Evolutionary conservation across 1,284 basidiomycete genomes (phyloP).

Genomic region (Apiotrichum sp.): DNA sequence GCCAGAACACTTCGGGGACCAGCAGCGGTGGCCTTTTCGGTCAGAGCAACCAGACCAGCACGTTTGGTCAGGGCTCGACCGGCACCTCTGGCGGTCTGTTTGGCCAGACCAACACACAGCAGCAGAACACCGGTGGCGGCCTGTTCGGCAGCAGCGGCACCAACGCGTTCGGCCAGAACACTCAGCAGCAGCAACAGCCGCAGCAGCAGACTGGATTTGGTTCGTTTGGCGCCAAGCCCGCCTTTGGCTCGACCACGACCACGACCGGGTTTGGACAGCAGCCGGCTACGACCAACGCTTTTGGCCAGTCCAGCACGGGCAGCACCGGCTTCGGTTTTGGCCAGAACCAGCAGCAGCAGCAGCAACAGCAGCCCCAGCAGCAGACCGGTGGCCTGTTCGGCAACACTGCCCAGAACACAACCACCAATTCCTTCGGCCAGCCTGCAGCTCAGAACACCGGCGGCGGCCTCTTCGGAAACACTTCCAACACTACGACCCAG

Average conservation of each 20-base stretch:
- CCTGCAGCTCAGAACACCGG: slow-evolving; percentile 15
- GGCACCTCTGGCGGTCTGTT: slow-evolving; percentile 34
- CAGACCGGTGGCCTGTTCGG: slow-evolving; percentile 26
- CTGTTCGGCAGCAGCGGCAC: slow-evolving; percentile 24
- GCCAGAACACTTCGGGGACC: slow-evolving; percentile 25
- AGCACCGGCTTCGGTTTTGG: slow-evolving; percentile 5
- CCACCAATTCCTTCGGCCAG: slow-evolving; percentile 32
- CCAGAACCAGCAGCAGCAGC: slow-evolving; percentile 40
- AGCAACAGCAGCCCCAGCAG: not conserved
- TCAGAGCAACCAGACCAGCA: slow-evolving; percentile 20
- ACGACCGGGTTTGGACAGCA: not conserved
- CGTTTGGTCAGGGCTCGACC: slow-evolving; percentile 39
- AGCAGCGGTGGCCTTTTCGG: slow-evolving; percentile 36
- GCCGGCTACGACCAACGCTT: slow-evolving; percentile 25
- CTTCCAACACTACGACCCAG: slow-evolving; percentile 18
- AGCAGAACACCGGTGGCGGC: slow-evolving; percentile 34
- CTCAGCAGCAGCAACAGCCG: slow-evolving; percentile 12
- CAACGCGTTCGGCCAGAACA: slow-evolving; percentile 39
- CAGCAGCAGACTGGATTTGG: slow-evolving; percentile 44
- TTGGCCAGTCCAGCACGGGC: slow-evolving; percentile 40
- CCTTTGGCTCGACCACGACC: slow-evolving; percentile 2
- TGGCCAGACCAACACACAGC: slow-evolving; percentile 36
- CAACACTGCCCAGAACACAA: slow-evolving; percentile 1
- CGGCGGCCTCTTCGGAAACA: slow-evolving; percentile 37
- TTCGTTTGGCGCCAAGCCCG: slow-evolving; percentile 30